Evolutionary conservation across 306 rosid species (phyloP), one percentile per base, ranked within the genome.

Genomic region (Sesbania bispinosa): DNA sequence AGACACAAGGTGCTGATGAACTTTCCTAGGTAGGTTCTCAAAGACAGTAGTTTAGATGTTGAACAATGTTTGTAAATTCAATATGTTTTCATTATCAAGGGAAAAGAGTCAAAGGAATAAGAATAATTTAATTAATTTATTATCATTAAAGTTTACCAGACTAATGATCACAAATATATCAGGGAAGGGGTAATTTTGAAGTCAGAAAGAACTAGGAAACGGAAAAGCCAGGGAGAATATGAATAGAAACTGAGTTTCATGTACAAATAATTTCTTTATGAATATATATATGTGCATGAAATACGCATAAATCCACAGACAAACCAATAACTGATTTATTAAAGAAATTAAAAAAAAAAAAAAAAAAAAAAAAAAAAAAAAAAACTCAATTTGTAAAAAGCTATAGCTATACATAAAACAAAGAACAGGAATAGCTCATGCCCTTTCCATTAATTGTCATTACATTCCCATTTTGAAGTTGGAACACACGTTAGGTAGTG

Each of bases 401-500:
- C 39, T 77, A 46, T 29, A 63, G 41, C 83, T 77, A 58, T 69
- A 69, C 78, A 77, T 61, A 54, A 2, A n/a, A n/a, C n/a, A n/a
- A 36, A 50, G 41, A 50, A 76, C 41, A 58, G 19, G 19, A 71
- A 70, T 23, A 33, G 54, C 59, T 23, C 54, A 23, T 47, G 78
- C 67, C 29, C 18, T 27, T 58, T 5, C 35, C 65, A n/a, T 82
- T 69, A 82, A 27, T 38, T 68, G 48, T 76, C 77, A 60, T 69
- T 52, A 26, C 97, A 92, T 30, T 75, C 70, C 96, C 97, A 92
- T 72, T 62, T 84, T 11, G 96, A 88, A 42, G 90, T 82, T 4
- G 96, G 96, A 35, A 92, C 79, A 75, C 96, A 92, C 20, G 83
- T 67, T 68, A 92, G 64, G 63, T 89, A 89, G 75, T 50, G 93